phyloP scores from a whole-genome alignment of 768 basidiomycete species.

The Floccularia luteovirens region DNA sequence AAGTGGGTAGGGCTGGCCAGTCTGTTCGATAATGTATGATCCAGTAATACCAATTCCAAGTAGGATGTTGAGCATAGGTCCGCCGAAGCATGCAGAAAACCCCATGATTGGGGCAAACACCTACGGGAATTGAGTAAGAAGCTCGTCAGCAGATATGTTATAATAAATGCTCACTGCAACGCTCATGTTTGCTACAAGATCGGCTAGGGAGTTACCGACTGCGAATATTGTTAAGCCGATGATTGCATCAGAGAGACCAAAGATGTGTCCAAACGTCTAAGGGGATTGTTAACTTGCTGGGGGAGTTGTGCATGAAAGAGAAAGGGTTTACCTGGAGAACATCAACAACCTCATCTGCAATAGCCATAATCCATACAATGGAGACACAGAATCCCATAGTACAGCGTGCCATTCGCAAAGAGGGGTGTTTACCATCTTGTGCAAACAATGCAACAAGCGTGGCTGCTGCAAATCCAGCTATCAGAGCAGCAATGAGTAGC shows the following conservation, averaged over 20 bases:
- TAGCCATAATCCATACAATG: conserved; percentile 97
- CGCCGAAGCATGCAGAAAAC: conserved; percentile 92
- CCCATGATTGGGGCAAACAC: conserved; percentile 91
- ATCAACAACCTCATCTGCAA: conserved; percentile 92
- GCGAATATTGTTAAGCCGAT: conserved; percentile 97
- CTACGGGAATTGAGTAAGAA: conserved; percentile 19
- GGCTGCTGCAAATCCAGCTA: conserved; percentile 48
- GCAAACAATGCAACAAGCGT: conserved; percentile 53
- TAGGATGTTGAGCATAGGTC: conserved; percentile 88
- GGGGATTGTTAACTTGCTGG: conserved; percentile 5
- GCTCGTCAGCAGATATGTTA: background rate
- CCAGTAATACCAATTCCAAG: conserved; percentile 92
- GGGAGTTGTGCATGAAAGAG: background rate
- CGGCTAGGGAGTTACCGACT: conserved; percentile 92
- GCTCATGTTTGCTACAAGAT: conserved; percentile 94
- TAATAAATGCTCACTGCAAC: conserved; percentile 63
- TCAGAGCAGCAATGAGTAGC: conserved; percentile 45
- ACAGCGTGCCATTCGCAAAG: conserved; percentile 65
- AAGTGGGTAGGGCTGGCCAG: conserved; percentile 56
- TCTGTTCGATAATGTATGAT: conserved; percentile 70
- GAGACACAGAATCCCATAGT: conserved; percentile 88
- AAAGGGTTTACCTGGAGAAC: conserved; percentile 64
- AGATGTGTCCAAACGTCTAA: conserved; percentile 88
- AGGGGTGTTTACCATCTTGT: conserved; percentile 46
- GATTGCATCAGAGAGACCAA: conserved; percentile 95